phyloP scores from a whole-genome alignment of 208 protist genomes.

The Leishmania mexicana region DNA sequence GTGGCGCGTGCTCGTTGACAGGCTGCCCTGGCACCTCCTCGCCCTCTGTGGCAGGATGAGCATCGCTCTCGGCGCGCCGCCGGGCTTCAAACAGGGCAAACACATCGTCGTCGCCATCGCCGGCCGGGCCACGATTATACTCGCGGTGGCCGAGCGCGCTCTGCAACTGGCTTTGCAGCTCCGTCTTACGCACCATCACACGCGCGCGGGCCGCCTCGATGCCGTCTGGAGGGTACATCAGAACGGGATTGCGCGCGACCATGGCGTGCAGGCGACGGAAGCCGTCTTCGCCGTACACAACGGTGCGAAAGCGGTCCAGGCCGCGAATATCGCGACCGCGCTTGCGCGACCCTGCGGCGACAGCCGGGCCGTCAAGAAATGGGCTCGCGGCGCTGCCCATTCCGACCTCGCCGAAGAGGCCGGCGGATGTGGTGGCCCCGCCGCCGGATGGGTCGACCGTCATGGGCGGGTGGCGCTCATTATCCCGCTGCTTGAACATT shows the following conservation, averaged over 20 bases:
- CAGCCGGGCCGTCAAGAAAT: conserved; percentile 3
- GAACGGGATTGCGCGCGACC: conserved; percentile 59
- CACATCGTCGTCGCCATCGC: conserved; percentile 12
- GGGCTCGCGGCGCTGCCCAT: not conserved
- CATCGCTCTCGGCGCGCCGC: conserved; percentile 8
- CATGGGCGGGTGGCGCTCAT: conserved; percentile 32
- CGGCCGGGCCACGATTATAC: not conserved
- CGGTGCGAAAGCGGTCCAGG: conserved; percentile 65
- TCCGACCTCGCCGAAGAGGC: not conserved
- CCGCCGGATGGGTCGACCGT: conserved; percentile 45
- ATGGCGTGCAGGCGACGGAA: conserved; percentile 79
- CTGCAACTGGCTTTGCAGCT: conserved; percentile 10
- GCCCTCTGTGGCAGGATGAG: not conserved
- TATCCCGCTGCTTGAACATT: conserved; percentile 78
- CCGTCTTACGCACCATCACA: conserved; percentile 12
- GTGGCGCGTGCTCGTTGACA: not conserved
- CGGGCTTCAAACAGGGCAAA: conserved; percentile 43
- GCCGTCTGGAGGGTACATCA: conserved; percentile 87
- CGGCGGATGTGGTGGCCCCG: conserved; percentile 2
- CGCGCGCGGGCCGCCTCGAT: conserved; percentile 52
- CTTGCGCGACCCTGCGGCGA: conserved; percentile 58
- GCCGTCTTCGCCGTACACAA: conserved; percentile 77
- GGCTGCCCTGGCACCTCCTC: not conserved
- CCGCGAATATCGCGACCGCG: conserved; percentile 72
- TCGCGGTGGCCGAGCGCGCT: not conserved